These are phyloP conservation scores for Didymella glomerata DNA, from an alignment of 2,329 filamentous ascomycete species.

Conservation along the genomic window DNA sequence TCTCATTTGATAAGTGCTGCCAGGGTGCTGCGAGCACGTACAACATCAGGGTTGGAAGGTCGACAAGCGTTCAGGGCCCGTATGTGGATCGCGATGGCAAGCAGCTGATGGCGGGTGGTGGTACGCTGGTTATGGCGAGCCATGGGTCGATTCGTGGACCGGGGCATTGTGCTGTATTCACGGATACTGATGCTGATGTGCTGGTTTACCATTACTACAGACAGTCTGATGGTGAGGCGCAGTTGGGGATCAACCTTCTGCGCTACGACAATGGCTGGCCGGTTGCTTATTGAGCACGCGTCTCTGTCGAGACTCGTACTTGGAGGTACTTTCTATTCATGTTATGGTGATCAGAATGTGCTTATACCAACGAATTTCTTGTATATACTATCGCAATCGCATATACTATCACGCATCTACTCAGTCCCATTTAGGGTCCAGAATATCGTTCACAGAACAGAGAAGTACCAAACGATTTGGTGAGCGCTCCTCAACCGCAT, in stretches of 20 bases:
- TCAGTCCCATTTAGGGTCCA: no score
- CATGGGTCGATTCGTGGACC: conserved; percentile 68
- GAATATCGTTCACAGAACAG: no score
- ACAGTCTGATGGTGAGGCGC: conserved; percentile 56
- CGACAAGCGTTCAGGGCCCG: conserved; percentile 56
- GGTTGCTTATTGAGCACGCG: conserved; percentile 8
- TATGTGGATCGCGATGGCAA: conserved; percentile 64
- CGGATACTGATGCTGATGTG: conserved; percentile 54
- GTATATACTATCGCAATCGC: neutral
- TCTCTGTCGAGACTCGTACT: no score
- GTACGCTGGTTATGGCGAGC: conserved; percentile 64
- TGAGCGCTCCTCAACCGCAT: no score
- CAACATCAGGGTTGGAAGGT: conserved; percentile 67
- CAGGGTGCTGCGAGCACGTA: conserved; percentile 65
- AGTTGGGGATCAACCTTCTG: conserved; percentile 59
- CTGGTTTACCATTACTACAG: conserved; percentile 20
- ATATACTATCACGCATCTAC: no score
- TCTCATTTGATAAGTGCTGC: conserved; percentile 68
- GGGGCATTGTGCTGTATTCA: conserved; percentile 66
- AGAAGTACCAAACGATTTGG: no score
- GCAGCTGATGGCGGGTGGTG: conserved; percentile 62
- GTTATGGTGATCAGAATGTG: neutral
- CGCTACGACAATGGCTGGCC: conserved; percentile 58
- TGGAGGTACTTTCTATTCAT: no score
- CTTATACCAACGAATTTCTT: neutral